Base-by-base conservation (phyloP, 73 alveolate genomes). In the Paramecium bursaria region DNA sequence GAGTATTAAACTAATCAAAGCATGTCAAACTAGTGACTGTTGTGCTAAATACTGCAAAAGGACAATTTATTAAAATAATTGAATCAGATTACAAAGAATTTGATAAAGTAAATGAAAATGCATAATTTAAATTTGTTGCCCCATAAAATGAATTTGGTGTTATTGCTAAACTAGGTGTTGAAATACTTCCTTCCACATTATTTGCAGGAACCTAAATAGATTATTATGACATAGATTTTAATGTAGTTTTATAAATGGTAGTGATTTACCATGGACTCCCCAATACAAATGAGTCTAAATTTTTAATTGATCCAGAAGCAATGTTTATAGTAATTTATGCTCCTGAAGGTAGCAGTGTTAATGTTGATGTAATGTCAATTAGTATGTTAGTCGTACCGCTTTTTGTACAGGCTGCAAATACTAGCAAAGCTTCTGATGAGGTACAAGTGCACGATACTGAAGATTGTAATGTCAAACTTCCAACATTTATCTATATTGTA, bases 51-150 rank as follows among this genome's bases (percentile, higher is more conserved):
- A n/a, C n/a, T n/a, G n/a, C n/a, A n/a, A n/a, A 57, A 57, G 44
- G 26, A 31, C 17, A 67, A 42, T 39, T 39, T 42, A 19, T 67
- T 11, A 33, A 67, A 17, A 4, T 67, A 4, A 67, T 67, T n/a
- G n/a, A 67, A 39, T 1, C 3, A 42, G 22, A n/a, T 15, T 42
- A 26, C 7, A 67, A 33, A 21, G n/a, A 19, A 67, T 67, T 67
- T 21, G 49, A 4, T n/a, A 42, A 2, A 4, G 54, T 47, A 67
- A 67, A 67, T 25, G 33, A 39, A 42, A 67, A 67, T 67, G 33
- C 33, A 67, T 67, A 67, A 5, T 21, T 47, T 35, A 57, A 53
- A 67, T 35, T 42, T 3, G 54, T 19, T 2, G 82, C 82, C 44
- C 60, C 53, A 67, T 67, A 67, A 67, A 39, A n/a, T n/a, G n/a